Base-by-base conservation (phyloP, 1,284 basidiomycete species). In the Meripilus lineatus region DNA sequence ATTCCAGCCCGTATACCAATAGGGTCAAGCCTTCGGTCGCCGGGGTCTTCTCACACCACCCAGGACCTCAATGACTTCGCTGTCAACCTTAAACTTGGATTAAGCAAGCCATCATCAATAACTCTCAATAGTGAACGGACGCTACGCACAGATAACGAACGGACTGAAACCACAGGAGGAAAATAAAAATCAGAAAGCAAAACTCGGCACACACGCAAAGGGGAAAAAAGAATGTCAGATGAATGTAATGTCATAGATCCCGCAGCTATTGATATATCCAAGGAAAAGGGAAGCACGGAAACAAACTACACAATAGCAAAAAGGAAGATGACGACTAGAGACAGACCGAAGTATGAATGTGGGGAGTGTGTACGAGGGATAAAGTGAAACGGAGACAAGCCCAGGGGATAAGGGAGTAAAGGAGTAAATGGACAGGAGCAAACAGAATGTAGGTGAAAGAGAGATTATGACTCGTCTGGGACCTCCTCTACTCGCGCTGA, bases 401-500 rank as follows among this genome's bases (percentile, higher is more conserved):
- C 38, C 20, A 45, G 43, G 36, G 18, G 28, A 43, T 15, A 32
- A 39, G 10, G 37, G 21, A 6, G 5, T 10, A 6, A 26, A 28
- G 13, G 5, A 32, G 25, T 35, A 38, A 37, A 40, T 41, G 53
- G 48, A 53, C 47, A 50, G 54, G 47, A n/a, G n/a, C n/a, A n/a
- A n/a, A n/a, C 47, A 47, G 32, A 46, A 51, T 50, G 45, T 42
- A 46, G 30, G 40, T 32, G 33, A 37, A 32, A 42, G 28, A 37
- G 17, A n/a, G 30, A 36, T 58, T 45, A 61, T 53, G 57, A 61
- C 10, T 57, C 61, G 34, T 67, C 65, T 15, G 57, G 52, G 18
- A 64, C 64, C 32, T 66, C 65, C 50, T 66, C 65, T 20, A 67
- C 58, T 21, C 70, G 71, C 5, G 79, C 77, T 44, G 68, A 66